phyloP scores from a whole-genome alignment of 768 basidiomycete genomes.

The Leccinellum albellum region DNA sequence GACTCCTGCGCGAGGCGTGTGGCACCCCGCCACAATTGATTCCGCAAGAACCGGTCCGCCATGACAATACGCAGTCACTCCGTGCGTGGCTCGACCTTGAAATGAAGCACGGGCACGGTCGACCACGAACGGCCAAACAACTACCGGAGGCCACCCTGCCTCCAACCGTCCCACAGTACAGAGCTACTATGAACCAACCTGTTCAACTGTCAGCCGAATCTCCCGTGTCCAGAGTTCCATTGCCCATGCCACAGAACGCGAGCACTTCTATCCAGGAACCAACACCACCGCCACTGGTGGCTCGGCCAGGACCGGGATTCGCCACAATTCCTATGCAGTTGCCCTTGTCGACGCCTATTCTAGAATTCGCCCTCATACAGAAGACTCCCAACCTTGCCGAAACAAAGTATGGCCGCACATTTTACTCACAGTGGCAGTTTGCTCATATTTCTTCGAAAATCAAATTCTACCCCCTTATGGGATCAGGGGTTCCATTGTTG shows the following conservation, averaged over 20 bases:
- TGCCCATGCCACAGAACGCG: neutral
- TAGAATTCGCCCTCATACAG: neutral
- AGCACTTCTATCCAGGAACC: neutral
- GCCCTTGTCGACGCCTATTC: neutral
- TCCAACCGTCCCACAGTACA: neutral
- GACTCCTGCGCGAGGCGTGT: slow-evolving; percentile 5
- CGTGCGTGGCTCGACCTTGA: neutral
- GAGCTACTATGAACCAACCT: neutral
- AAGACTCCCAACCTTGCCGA: neutral
- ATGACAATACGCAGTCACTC: neutral
- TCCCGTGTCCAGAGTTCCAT: neutral
- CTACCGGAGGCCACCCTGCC: neutral
- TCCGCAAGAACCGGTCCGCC: neutral
- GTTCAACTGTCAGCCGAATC: neutral
- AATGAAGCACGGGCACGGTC: neutral
- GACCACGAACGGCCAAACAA: neutral
- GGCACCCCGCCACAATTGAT: neutral
- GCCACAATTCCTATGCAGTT: neutral
- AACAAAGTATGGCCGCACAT: neutral
- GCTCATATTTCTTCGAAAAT: neutral
- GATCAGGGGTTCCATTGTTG: neutral
- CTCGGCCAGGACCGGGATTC: neutral
- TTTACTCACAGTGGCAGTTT: neutral
- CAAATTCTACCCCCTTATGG: neutral
- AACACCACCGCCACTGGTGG: neutral